Base-by-base conservation (phyloP, 2,329 filamentous ascomycete species). In the Sporothrix variecibatus region DNA sequence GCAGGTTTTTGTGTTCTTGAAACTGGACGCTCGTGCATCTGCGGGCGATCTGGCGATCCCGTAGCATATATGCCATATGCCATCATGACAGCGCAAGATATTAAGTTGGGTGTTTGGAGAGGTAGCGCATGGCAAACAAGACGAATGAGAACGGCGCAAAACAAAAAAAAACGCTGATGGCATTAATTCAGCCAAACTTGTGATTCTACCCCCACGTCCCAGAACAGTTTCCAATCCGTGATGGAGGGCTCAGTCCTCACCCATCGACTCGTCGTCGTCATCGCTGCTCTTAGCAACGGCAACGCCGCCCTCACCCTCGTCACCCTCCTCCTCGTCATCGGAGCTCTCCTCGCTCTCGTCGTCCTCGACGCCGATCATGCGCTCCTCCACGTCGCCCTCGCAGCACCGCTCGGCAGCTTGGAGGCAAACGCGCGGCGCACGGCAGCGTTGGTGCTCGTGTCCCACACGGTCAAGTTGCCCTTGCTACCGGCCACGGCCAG, bases 401-500 rank as follows among this genome's bases (percentile, higher is more conserved):
- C 87, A 31, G 87, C 83, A 76, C 79, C 77, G 77, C 79, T 77
- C 23, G 89, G 87, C 75, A 95, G 87, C 74, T 90, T 91, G 79
- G 85, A 89, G 49, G 93, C 94, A 84, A 99, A 99, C 1, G 92
- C 91, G 76, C 92, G 89, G 74, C 96, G 90, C 43, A 99, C 94
- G 34, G 93, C 92, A 17, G 89, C 90, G 81, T 99, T 99, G 74
- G 96, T 99, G 82, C 94, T 90, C 28, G 96, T 98, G 83, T 98
- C 95, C 96, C 96, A 99, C 72, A 99, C 91, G 81, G 97, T 93
- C 80, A 98, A 91, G 49, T 90, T 89, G 64, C 96, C 96, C 85
- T 97, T 97, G 86, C 95, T 98, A 73, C 96, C 96, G 7, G 95
- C 96, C 23, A 99, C 94, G 1, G 95, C 93, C 62, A 99, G 87